Base-by-base conservation (phyloP, 176 grass and related monocot genomes). In the Oryza punctata region DNA sequence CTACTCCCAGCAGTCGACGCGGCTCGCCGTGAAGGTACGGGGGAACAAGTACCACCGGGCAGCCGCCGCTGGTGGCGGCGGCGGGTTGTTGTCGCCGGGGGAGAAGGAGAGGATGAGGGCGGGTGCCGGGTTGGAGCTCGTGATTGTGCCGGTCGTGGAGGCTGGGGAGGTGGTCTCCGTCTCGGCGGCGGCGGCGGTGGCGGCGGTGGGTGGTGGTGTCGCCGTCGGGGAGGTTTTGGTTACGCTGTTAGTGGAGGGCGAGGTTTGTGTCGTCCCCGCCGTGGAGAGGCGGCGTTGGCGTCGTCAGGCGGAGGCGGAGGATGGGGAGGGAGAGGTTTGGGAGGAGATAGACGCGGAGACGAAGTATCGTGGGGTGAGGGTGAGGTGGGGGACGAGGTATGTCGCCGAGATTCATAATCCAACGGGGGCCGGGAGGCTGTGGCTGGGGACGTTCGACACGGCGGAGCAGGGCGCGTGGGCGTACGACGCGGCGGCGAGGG, bases 361-460 rank as follows among this genome's bases (percentile, higher is more conserved):
- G 16, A 24, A 4, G 38, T 75, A 49, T 27, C 26, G 27, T 2
- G 90, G 87, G 7, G 90, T 95, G 26, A 74, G 78, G 75, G 35
- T 70, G 28, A 43, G 40, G 7, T 69, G 47, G 57, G 85, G 82
- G 1, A 37, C 29, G 26, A 37, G 37, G 33, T 94, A 65, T 18
- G 87, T 45, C 0, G 82, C 90, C 41, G 74, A 83, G 73, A 92
- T 92, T 32, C 37, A 73, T 13, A 81, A 90, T 23, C 87, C 87
- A 0, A 73, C 67, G 9, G 5, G 4, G 50, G 1, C 5, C 6
- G 18, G 4, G 0, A 49, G 63, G 10, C 23, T 85, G 29, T 91
- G 86, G 85, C 86, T 91, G 7, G 88, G 90, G 7, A 87, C 86
- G 10, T 96, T 78, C 78, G 24, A 63, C 2, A 89, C 86, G 0